Conservation (phyloP, 768 basidiomycete genomes). For the Macrolepiota albuminosa region DNA sequence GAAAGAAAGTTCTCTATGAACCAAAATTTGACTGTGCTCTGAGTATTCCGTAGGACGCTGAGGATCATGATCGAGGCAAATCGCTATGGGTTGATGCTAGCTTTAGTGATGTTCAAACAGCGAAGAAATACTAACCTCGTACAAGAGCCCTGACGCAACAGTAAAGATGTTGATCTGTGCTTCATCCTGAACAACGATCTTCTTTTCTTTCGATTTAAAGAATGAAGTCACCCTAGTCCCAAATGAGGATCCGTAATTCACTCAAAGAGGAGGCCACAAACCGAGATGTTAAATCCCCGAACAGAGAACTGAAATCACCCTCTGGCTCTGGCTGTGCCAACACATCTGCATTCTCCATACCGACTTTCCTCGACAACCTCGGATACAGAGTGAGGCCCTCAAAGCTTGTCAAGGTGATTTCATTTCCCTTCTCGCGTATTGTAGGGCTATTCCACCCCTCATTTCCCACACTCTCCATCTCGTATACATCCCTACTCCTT, state of each 20-base stretch:
- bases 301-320: conserved; percentile 31
- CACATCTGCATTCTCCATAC: conserved; percentile 82
- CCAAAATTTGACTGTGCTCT: conserved; percentile 97
- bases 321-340: conserved; percentile 42
- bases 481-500: conserved; percentile 73
- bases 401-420: conserved; percentile 82
- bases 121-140: conserved; percentile 60
- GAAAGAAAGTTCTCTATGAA: conserved; percentile 99
- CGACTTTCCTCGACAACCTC: conserved; percentile 58
- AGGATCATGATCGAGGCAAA: conserved; percentile 99
- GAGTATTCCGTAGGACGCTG: conserved; percentile 91
- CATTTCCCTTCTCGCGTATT: conserved; percentile 63
- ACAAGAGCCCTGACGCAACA: conserved; percentile 92
- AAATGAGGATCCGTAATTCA: neutral
- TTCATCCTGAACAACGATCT: conserved; percentile 34
- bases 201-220: conserved; percentile 29
- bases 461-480: conserved; percentile 81
- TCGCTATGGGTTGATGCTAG: conserved; percentile 46
- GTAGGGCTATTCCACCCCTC: conserved; percentile 83
- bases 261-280: conserved; percentile 23
- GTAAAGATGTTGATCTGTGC: conserved; percentile 99
- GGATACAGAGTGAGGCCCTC: conserved; percentile 90
- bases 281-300: conserved; percentile 50
- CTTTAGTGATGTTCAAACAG: neutral
- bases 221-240: conserved; percentile 39